phyloP scores from a whole-genome alignment of 345 rosid species.

The Psidium friedrichsthalianum region DNA sequence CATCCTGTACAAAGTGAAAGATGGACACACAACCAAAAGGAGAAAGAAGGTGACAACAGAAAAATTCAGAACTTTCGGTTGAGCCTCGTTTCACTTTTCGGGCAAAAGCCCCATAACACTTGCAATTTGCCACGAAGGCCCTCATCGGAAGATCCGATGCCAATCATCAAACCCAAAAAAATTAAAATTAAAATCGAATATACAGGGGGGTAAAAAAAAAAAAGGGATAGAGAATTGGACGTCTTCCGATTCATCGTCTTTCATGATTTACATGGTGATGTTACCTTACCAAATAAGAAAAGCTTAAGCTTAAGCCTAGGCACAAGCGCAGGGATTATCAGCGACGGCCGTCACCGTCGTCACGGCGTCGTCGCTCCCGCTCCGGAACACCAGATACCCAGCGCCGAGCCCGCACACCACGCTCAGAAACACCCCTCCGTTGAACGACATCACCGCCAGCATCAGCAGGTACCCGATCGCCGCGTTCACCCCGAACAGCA shows the following conservation, averaged over 20 bases:
- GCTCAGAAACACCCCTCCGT: constrained; percentile 73
- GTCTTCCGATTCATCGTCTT: background rate
- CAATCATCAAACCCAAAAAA: background rate
- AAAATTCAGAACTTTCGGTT: background rate
- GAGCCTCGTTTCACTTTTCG: background rate
- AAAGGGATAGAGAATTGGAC: no score
- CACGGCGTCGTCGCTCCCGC: constrained; percentile 14
- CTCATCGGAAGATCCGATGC: background rate
- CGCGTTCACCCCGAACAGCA: constrained; percentile 33
- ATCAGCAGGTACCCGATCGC: constrained; percentile 70
- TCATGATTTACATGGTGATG: background rate
- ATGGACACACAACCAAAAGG: background rate
- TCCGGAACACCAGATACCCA: constrained; percentile 54
- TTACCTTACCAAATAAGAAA: background rate
- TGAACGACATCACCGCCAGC: constrained; percentile 81
- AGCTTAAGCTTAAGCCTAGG: constrained; percentile 5
- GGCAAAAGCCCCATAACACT: background rate
- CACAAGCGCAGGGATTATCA: constrained; percentile 56
- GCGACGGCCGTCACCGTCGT: constrained; percentile 4
- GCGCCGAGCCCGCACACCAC: constrained; percentile 46
- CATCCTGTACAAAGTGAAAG: background rate
- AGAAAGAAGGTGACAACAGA: background rate
- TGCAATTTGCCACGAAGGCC: background rate
- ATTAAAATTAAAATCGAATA: background rate
- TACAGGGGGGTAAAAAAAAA: background rate